phyloP scores from a whole-genome alignment of 495 filamentous ascomycete species.

The Corynascus novoguineensis region DNA sequence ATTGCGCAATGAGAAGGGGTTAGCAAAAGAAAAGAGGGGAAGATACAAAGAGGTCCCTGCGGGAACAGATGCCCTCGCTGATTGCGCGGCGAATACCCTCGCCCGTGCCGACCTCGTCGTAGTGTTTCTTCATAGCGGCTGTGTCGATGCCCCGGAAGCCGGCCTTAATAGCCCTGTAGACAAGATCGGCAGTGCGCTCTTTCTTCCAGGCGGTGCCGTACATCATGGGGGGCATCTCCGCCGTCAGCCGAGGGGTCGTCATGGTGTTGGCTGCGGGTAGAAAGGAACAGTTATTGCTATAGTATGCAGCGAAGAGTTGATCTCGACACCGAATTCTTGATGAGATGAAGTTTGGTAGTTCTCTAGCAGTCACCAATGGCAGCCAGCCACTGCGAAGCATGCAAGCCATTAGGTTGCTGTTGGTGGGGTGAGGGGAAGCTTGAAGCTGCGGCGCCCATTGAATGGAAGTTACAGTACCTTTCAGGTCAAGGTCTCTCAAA shows the following conservation, averaged over 20 bases:
- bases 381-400: neutral
- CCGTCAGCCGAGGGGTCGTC: slow-evolving; percentile 6
- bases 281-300: neutral
- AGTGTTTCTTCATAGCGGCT: slow-evolving; percentile 73
- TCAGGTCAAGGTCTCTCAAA: too few species aligned
- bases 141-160: slow-evolving; percentile 77
- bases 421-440: slow-evolving; percentile 12
- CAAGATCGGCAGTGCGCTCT: slow-evolving; percentile 58
- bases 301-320: neutral
- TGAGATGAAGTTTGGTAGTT: neutral
- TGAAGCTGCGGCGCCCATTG: slow-evolving; percentile 1
- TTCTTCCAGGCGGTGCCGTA: slow-evolving; percentile 93
- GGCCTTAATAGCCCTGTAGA: slow-evolving; percentile 59
- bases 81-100: slow-evolving; percentile 57
- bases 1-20: neutral
- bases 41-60: slow-evolving; percentile 51
- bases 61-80: slow-evolving; percentile 49
- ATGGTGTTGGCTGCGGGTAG: slow-evolving; percentile 2
- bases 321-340: neutral
- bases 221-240: slow-evolving; percentile 53
- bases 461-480: too few species aligned
- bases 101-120: slow-evolving; percentile 67
- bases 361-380: neutral
- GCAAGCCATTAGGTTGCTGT: neutral
- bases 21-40: neutral